Conservation (phyloP, 345 rosid genomes). For the Pistacia integerrima region DNA sequence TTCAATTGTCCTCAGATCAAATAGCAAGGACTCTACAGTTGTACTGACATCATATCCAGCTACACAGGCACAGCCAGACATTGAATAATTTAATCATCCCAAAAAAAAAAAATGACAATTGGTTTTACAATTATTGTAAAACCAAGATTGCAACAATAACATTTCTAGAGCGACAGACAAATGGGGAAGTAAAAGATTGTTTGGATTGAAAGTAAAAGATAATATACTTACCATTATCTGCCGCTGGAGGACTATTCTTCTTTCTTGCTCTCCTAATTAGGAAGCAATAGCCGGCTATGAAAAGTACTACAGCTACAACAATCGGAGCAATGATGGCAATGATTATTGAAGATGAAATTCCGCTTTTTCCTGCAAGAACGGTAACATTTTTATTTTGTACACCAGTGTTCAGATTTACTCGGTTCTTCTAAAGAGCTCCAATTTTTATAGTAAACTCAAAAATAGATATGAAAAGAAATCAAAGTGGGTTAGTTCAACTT, state of each 20-base stretch:
- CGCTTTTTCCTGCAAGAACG: slow-evolving; percentile 31
- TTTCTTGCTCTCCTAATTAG: slow-evolving; percentile 33
- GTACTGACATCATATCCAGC: slow-evolving; percentile 33
- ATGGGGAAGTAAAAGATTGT: background rate
- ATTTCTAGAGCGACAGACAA: background rate
- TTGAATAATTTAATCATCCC: background rate
- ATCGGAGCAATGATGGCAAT: slow-evolving; percentile 36
- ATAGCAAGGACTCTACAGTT: slow-evolving; percentile 44
- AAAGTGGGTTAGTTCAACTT: background rate
- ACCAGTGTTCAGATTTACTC: background rate
- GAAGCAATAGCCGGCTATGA: slow-evolving; percentile 28
- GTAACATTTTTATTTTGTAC: background rate
- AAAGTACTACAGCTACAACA: slow-evolving; percentile 27
- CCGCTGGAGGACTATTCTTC: slow-evolving; percentile 23
- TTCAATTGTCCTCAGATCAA: slow-evolving; percentile 8
- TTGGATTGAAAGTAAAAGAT: too few relatives aligned
- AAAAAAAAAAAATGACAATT: too few relatives aligned
- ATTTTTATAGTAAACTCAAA: background rate
- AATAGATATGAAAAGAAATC: too few relatives aligned
- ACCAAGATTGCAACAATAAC: background rate
- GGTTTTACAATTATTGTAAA: too few relatives aligned
- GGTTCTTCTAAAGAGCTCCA: too few relatives aligned
- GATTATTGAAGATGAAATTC: slow-evolving; percentile 20
- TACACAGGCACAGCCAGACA: slow-evolving; percentile 16
- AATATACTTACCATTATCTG: slow-evolving; percentile 35